Percentiles rank a stretch among this genome's conserved stretches.
Conservation (phyloP, 805 yeast species). For the Sugiyamaella mastotermitis region DNA sequence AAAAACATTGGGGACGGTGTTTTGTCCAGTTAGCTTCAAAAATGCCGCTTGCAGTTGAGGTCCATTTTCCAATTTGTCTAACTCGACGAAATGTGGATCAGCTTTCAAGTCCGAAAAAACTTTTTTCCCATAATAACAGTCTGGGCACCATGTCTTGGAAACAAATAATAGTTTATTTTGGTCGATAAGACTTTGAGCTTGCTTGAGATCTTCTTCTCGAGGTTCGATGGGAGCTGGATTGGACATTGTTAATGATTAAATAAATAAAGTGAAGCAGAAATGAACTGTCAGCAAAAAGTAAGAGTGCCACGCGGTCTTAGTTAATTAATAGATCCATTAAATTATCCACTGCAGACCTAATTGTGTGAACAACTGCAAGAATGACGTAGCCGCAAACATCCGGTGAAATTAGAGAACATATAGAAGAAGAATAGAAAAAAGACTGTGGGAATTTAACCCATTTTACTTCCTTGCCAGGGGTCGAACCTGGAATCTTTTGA, state of each 20-base stretch:
- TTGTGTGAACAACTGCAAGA: no score
- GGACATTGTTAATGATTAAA: background rate
- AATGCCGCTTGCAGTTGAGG: slow-evolving; percentile 48
- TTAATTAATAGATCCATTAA: no score
- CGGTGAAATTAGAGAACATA: background rate
- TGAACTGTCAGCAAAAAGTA: slow-evolving; percentile 22
- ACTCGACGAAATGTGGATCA: slow-evolving; percentile 49
- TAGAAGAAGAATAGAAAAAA: slow-evolving; percentile 26
- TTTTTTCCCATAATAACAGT: slow-evolving; percentile 57
- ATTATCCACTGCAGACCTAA: no score
- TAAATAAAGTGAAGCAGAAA: background rate
- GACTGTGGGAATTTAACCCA: background rate
- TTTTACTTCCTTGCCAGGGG: slow-evolving; percentile 49
- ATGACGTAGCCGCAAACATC: no score
- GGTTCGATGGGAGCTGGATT: background rate
- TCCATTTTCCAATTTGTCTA: slow-evolving; percentile 54
- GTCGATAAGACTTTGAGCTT: slow-evolving; percentile 43
- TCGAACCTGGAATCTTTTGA: slow-evolving; percentile 54
- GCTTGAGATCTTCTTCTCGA: slow-evolving; percentile 11
- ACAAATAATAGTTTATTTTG: slow-evolving; percentile 48
- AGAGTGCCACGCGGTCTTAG: no score
- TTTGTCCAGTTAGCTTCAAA: slow-evolving; percentile 49
- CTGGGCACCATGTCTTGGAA: slow-evolving; percentile 76
- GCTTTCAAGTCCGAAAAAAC: slow-evolving; percentile 46
- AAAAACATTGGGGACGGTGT: slow-evolving; percentile 67